These are phyloP conservation scores for Prinsepia uniflora DNA, from an alignment of 306 rosid species.

Conservation along the genomic window DNA sequence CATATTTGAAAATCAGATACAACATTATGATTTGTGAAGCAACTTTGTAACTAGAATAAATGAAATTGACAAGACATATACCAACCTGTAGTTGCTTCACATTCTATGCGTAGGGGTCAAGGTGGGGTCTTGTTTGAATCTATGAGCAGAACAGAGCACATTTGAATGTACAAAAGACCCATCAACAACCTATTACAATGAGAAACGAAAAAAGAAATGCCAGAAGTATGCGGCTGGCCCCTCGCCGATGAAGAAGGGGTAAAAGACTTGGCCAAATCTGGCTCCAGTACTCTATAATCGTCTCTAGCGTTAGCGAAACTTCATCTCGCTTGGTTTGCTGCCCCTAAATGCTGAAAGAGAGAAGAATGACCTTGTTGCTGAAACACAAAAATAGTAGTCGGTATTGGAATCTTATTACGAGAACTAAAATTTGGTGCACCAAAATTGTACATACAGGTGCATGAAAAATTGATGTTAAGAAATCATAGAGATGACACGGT, in stretches of 20 bases:
- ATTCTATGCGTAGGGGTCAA: constrained; percentile 4
- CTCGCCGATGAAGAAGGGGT: constrained; percentile 15
- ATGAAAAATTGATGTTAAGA: neutral
- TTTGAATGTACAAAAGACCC: constrained; percentile 29
- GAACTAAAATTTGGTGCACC: neutral
- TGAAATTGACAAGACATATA: constrained; percentile 16
- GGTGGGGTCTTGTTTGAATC: constrained; percentile 7
- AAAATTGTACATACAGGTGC: neutral
- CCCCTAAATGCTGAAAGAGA: constrained; percentile 99
- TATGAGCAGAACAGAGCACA: constrained; percentile 7
- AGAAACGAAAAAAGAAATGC: constrained; percentile 1
- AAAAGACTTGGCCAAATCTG: constrained; percentile 19
- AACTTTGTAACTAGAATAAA: constrained; percentile 9
- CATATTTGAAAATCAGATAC: neutral
- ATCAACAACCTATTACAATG: neutral
- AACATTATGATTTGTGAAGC: neutral
- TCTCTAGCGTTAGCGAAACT: constrained; percentile 31
- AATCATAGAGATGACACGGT: constrained; percentile 3
- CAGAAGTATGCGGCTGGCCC: constrained; percentile 6
- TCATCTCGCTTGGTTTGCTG: constrained; percentile 26
- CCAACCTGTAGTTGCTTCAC: neutral
- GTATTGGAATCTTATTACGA: constrained; percentile 8
- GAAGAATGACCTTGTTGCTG: constrained; percentile 94
- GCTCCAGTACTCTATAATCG: constrained; percentile 12
- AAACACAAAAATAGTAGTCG: constrained; percentile 30